phyloP scores from a whole-genome alignment of 139 green algal species.

The Chlorella sp. region DNA sequence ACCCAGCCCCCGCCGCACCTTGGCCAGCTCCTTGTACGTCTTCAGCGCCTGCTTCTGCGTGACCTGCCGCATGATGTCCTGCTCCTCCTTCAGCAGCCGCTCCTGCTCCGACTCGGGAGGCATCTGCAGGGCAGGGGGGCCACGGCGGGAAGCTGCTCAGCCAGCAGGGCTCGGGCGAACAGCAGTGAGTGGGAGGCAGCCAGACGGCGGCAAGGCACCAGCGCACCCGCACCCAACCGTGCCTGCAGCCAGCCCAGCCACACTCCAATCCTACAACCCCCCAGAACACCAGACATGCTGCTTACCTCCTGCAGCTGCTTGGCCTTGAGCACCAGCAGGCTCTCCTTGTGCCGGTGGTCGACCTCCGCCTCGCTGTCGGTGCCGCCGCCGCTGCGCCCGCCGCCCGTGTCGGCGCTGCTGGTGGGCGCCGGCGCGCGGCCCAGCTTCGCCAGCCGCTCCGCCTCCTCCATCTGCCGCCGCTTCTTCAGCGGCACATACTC shows the following conservation, averaged over 20 bases:
- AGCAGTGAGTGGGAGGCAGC: no score
- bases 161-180: no score
- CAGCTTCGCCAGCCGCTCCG: constrained; percentile 60
- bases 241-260: no score
- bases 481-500: constrained; percentile 95
- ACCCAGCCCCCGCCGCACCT: constrained; percentile 35
- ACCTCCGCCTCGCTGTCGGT: constrained; percentile 23
- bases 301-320: constrained; percentile 59
- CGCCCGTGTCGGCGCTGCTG: constrained; percentile 16
- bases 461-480: constrained; percentile 74
- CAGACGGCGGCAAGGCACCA: no score
- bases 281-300: neutral
- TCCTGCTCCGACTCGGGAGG: constrained; percentile 75
- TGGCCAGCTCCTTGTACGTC: constrained; percentile 93
- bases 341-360: constrained; percentile 66
- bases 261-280: no score
- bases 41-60: constrained; percentile 93
- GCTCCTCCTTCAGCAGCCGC: constrained; percentile 83
- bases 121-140: constrained; percentile 16
- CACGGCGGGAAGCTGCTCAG: no score
- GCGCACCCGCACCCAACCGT: no score
- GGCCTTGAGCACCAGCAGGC: constrained; percentile 72
- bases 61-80: constrained; percentile 89
- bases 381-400: constrained; percentile 1
- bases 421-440: constrained; percentile 29